These are phyloP conservation scores for Cardiospermum halicacabum DNA, from an alignment of 345 rosid species.

Conservation along the genomic window DNA sequence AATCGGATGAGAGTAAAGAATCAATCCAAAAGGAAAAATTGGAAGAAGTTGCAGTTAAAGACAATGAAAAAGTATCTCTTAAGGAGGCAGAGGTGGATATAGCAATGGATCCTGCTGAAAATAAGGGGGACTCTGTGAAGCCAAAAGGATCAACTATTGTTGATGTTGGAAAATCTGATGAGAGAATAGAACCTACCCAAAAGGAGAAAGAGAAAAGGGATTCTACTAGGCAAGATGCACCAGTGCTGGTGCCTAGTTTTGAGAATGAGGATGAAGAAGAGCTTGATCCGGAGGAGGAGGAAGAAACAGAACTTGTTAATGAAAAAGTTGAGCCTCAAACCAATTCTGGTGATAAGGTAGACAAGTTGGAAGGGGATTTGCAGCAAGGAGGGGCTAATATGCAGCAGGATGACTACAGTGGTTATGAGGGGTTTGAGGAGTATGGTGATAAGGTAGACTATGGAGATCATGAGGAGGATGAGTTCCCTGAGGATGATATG, in stretches of 20 bases:
- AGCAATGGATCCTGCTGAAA: no score
- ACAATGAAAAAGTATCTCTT: no score
- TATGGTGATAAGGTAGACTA: conserved; percentile 54
- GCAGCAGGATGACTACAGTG: conserved; percentile 26
- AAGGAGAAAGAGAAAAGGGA: not conserved
- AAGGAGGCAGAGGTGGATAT: no score
- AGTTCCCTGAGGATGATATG: conserved; percentile 33
- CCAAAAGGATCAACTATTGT: no score
- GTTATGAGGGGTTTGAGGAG: conserved; percentile 47
- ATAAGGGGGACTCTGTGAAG: no score
- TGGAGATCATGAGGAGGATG: conserved; percentile 52
- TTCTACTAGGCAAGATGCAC: not conserved
- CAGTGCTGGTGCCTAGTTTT: not conserved
- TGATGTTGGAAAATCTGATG: no score
- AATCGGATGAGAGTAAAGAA: conserved; percentile 9
- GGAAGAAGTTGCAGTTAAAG: no score
- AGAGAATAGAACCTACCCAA: no score
- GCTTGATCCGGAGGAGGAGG: conserved; percentile 11
- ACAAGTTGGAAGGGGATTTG: conserved; percentile 15
- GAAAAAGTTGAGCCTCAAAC: conserved; percentile 13
- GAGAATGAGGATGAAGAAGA: conserved; percentile 11
- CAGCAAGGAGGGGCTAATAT: conserved; percentile 20
- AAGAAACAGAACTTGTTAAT: conserved; percentile 10
- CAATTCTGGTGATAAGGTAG: conserved; percentile 14
- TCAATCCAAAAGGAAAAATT: not conserved